Evolutionary conservation across 2,329 filamentous ascomycete species (phyloP), one percentile per base, ranked within the genome.

Genomic region (Parasarocladium wereldwijsianum): DNA sequence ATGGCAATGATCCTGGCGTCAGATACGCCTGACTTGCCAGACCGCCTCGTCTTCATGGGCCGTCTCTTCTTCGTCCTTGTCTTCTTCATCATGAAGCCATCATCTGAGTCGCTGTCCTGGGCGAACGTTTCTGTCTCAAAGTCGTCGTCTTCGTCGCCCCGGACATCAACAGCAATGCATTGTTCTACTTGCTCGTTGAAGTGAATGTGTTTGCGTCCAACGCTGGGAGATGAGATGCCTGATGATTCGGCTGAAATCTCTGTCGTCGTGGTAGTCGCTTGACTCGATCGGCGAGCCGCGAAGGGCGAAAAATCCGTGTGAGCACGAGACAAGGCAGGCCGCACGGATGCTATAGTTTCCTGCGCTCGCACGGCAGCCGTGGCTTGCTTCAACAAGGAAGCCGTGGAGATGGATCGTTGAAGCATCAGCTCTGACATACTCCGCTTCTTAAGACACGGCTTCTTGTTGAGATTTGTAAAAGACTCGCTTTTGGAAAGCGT

Each of bases 111-210:
- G 36, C 68, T 73, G 38, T 75, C 70, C 31, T 72, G 67, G 24
- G 60, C 61, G 34, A 55, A 62, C 4, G 35, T 42, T 20, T 66
- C 66, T 4, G 63, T 54, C 15, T 73, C 66, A 9, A 77, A 65
- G 8, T 80, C 73, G 31, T 83, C 74, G 17, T 80, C 73, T 27
- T 86, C 78, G 15, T 77, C 76, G 38, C 81, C 74, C 55, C 92
- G 92, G 42, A 74, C 67, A 19, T 96, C 86, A 18, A 98, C 72
- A 6, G 90, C 90, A 39, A 94, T 94, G 50, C 86, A 94, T 50
- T 96, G 87, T 49, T 86, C 77, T 3, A 98, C 90, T 55, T 87
- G 81, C 47, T 94, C 82, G 47, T 94, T 90, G 52, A 98, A 98
- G 46, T 93, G 83, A 40, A 98, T 96, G 49, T 93, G 87, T 36